Evolutionary conservation across 306 rosid species (phyloP), one percentile per base, ranked within the genome.

Genomic region (Neltuma alba): DNA sequence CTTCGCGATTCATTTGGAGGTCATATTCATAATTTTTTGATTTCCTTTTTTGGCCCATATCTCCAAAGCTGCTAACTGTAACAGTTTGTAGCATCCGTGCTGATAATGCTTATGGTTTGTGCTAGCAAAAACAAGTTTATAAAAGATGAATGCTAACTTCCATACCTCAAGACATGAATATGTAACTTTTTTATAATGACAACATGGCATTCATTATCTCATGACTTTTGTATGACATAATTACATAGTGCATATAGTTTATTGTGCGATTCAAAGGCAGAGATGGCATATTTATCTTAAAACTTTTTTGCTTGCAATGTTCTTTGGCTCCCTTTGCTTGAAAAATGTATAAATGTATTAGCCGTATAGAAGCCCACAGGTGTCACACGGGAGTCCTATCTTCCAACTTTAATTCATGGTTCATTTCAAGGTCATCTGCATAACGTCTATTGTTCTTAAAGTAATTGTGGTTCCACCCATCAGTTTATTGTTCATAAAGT

Each of bases 1-100:
- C 92, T 90, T 76, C 91, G 92, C n/a, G 94, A 88, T 81, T 90
- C 94, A 61, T 90, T 90, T 82, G 94, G 94, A 88, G 94, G 94
- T 90, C 52, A 79, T 72, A 25, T 75, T 50, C 69, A 25, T 44
- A 31, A 80, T 28, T 60, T 85, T 34, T 10, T 61, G 1, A 2
- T 55, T 13, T 13, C 65, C 65, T 0, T 4, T 23, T 57, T 62
- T 48, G 66, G 74, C 60, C 50, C 63, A 52, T 54, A 64, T 79
- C 16, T 76, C 41, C 36, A 54, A 60, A 64, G 45, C 44, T 64
- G 6, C 44, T 34, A 20, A 16, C 34, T 64, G 42, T 18, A 7
- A 45, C 45, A 70, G 42, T 12, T n/a, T 30, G 23, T 58, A 68
- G 45, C 61, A 36, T 70, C 2, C 21, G 3, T 37, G 31, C 41